These are phyloP conservation scores for Hibiscus trionum DNA, from an alignment of 345 rosid species.

Conservation along the genomic window DNA sequence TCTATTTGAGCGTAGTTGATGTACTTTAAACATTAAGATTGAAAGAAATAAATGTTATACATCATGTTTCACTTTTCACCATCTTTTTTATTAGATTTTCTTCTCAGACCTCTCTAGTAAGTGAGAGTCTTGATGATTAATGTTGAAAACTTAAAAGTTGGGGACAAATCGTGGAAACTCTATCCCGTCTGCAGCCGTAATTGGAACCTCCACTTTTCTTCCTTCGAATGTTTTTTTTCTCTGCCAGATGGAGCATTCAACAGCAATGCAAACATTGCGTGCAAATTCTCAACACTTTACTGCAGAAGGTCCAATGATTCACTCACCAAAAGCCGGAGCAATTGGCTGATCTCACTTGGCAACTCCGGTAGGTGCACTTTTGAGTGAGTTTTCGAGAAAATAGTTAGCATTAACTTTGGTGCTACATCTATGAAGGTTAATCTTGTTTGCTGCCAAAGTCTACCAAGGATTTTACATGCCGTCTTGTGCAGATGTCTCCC, in stretches of 20 bases:
- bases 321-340: background rate
- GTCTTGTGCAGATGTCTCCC: constrained; percentile 76
- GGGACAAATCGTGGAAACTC: background rate
- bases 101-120: too few relatives aligned
- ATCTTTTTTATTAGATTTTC: background rate
- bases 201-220: background rate
- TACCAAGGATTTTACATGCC: constrained; percentile 88
- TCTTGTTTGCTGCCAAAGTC: constrained; percentile 70
- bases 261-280: background rate
- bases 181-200: background rate
- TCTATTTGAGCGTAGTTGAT: background rate
- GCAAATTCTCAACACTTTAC: background rate
- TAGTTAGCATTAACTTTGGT: background rate
- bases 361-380: background rate
- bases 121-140: too few relatives aligned
- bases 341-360: background rate
- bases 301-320: background rate
- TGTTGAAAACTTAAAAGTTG: background rate
- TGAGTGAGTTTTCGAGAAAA: background rate
- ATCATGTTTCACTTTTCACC: background rate
- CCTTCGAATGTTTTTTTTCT: too few relatives aligned
- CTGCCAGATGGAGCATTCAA: too few relatives aligned
- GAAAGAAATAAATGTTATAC: background rate
- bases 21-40: background rate
- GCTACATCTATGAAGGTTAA: constrained; percentile 46